Evolutionary conservation across 2,329 filamentous ascomycete genomes (phyloP).

Genomic region (Colletotrichum euphorbiae): DNA sequence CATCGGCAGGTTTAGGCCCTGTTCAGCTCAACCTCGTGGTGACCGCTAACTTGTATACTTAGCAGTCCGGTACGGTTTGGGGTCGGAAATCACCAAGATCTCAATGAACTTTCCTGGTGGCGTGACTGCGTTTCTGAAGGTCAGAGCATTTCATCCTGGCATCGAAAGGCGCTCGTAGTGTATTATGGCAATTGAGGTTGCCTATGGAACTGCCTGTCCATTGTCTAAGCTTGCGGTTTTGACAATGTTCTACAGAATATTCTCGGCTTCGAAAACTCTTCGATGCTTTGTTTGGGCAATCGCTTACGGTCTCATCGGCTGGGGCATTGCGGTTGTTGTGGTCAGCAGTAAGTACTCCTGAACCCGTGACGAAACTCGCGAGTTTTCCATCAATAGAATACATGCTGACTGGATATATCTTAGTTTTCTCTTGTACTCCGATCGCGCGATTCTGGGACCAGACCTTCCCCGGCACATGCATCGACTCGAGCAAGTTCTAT

Average conservation of each 20-base stretch:
- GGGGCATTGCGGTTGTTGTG: no score
- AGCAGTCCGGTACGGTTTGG: constrained; percentile 5
- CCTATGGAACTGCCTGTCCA: constrained; percentile 9
- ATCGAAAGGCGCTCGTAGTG: neutral
- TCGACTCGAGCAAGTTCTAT: no score
- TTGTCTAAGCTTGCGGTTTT: constrained; percentile 15
- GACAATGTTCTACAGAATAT: constrained; percentile 21
- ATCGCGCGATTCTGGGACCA: no score
- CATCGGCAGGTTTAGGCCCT: neutral
- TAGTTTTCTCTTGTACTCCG: no score
- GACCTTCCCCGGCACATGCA: no score
- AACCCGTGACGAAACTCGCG: no score
- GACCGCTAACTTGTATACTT: neutral
- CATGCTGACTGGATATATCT: no score
- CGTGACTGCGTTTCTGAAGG: constrained; percentile 10
- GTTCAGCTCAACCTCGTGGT: no score
- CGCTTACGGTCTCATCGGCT: neutral
- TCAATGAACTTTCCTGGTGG: neutral
- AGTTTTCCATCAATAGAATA: no score
- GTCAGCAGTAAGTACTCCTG: no score
- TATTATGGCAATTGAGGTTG: constrained; percentile 5
- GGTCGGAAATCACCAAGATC: constrained; percentile 3
- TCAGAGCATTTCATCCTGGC: neutral
- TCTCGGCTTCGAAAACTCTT: constrained; percentile 15
- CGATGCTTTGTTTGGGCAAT: neutral